Evolutionary conservation across 306 rosid genomes (phyloP), one percentile per base, ranked within the genome.

Genomic region (Vigna angularis): DNA sequence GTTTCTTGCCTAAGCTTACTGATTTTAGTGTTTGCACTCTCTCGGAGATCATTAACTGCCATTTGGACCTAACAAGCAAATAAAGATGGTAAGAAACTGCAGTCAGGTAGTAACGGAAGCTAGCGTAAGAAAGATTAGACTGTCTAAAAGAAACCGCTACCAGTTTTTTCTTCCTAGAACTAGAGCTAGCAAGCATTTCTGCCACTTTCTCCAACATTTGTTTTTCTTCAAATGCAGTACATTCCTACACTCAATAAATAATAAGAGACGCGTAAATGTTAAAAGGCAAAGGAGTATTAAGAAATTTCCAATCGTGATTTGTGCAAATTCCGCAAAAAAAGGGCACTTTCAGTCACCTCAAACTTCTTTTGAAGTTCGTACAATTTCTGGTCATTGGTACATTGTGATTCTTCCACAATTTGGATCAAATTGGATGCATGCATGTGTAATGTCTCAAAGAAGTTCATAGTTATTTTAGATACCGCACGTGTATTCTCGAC

Each of bases 181-280:
- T 93, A 82, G 97, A 93, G 85, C 85, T 89, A 68, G 96, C 93
- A 52, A 93, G 92, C 86, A 96, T 87, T 86, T 96, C 98, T 15
- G 99, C 98, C 78, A 96, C 94, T 89, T 96, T 96, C 74, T 87
- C 90, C 81, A 96, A 79, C 57, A 96, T 73, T 77, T 96, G 94
- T 57, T 84, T 93, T 85, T 93, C 98, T 87, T 96, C 99, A 69
- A 83, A 75, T 66, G 97, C 97, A 84, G 99, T 93, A 70, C 98
- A 96, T 84, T 90, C 98, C 99, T 96, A 74, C 53, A 89, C 13
- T 61, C 30, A 47, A 32, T 53, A 59, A 17, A 24, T 34, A 53
- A 61, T 63, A 28, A 61, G n/a, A 81, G n/a, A 81, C 10, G 61
- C 17, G 52, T 36, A 59, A 17, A 67, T 62, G 62, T 58, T 50